phyloP scores from a whole-genome alignment of 2,329 filamentous ascomycete genomes.

The Penicillium brasilianum region DNA sequence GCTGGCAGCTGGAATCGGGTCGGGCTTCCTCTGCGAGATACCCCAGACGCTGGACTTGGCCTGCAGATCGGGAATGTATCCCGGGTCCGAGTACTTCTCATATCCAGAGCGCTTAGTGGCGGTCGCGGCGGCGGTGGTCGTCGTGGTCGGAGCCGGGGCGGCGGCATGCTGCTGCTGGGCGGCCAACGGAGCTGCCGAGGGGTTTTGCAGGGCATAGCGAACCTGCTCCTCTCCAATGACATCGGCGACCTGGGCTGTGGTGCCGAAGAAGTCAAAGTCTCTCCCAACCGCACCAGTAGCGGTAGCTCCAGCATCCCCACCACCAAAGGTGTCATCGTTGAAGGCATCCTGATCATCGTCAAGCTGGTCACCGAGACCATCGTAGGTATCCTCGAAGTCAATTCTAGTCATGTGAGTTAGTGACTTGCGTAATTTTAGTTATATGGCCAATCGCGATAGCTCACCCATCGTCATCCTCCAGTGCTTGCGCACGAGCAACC shows the following conservation, averaged over 20 bases:
- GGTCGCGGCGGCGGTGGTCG: slow-evolving; percentile 39
- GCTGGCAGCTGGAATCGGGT: slow-evolving; percentile 36
- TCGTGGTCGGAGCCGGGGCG: slow-evolving; percentile 51
- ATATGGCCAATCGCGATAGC: slow-evolving; percentile 35
- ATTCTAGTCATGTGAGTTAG: slow-evolving; percentile 53
- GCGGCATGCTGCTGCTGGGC: slow-evolving; percentile 34
- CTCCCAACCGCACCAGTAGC: slow-evolving; percentile 70
- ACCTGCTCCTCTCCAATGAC: slow-evolving; percentile 91
- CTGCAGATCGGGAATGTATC: slow-evolving; percentile 85
- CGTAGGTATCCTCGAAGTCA: slow-evolving; percentile 97
- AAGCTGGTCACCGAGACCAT: slow-evolving; percentile 87
- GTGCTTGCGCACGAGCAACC: slow-evolving; percentile 64
- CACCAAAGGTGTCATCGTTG: slow-evolving; percentile 92
- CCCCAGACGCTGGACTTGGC: slow-evolving; percentile 95
- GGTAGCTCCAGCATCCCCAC: slow-evolving; percentile 44
- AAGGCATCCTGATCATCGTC: slow-evolving; percentile 91
- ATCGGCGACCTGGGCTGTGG: slow-evolving; percentile 83
- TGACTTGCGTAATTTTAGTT: neutral
- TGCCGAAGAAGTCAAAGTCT: slow-evolving; percentile 96
- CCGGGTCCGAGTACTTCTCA: slow-evolving; percentile 84
- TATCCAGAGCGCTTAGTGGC: slow-evolving; percentile 80
- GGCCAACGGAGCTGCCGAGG: slow-evolving; percentile 49
- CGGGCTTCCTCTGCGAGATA: slow-evolving; percentile 56
- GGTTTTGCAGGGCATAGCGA: slow-evolving; percentile 77
- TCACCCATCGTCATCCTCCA: slow-evolving; percentile 66